Evolutionary conservation across 2,329 filamentous ascomycete genomes (phyloP).

Genomic region (Monosporascus sp.): DNA sequence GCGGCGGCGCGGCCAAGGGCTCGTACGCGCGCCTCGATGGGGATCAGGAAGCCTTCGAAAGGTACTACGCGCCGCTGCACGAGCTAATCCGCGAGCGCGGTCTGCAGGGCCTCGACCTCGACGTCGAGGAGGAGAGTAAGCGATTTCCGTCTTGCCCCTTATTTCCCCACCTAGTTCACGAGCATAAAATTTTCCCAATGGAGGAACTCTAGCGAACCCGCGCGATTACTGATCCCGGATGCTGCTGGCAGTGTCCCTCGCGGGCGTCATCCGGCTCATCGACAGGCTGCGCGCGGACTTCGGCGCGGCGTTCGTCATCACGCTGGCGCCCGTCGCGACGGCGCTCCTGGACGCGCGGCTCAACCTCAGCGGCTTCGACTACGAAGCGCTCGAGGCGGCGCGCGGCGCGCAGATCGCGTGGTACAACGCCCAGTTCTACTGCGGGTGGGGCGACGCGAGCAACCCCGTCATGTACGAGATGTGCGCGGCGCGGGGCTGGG

Average conservation of each 20-base stretch:
- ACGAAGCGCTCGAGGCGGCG: constrained; percentile 61
- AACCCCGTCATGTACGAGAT: constrained; percentile 42
- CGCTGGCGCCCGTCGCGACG: constrained; percentile 71
- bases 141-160: too few relatives aligned
- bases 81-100: constrained; percentile 51
- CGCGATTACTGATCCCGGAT: too few relatives aligned
- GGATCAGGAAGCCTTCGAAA: constrained; percentile 53
- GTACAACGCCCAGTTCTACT: constrained; percentile 85
- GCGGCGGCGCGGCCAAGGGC: constrained; percentile 72
- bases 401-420: constrained; percentile 61
- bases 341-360: constrained; percentile 58
- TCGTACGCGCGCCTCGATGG: constrained; percentile 54
- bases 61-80: constrained; percentile 62
- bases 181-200: too few relatives aligned
- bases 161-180: too few relatives aligned
- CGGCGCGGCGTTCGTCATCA: constrained; percentile 63
- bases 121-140: constrained; percentile 62
- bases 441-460: constrained; percentile 68
- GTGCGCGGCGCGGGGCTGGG: constrained; percentile 54
- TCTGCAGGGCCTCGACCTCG: constrained; percentile 64
- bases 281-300: constrained; percentile 62
- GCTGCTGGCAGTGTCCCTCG: constrained; percentile 43
- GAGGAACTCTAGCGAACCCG: too few relatives aligned
- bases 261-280: constrained; percentile 56
- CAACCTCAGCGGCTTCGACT: constrained; percentile 71